Evolutionary conservation across 2,329 filamentous ascomycete species (phyloP), one percentile per base, ranked within the genome.

Genomic region (Sporothrix dimorphospora): DNA sequence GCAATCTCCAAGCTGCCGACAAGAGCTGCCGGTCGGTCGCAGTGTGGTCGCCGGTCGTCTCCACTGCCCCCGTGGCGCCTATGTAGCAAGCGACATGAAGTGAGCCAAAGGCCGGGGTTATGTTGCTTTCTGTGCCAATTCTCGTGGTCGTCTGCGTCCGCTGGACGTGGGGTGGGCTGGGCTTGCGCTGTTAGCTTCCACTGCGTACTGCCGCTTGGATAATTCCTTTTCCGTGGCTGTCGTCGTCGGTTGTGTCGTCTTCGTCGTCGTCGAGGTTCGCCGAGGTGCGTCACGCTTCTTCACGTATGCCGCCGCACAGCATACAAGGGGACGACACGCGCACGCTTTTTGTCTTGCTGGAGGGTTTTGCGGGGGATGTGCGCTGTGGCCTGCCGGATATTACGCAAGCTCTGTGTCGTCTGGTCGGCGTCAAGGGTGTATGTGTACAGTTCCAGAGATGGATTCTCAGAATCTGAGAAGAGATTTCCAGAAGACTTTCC

Each of bases 1-100:
- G 42, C 63, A 34, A 21, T 66, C 63, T 34, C 27, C 42, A 47
- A 30, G 63, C 63, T 45, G 59, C 59, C 59, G 38, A 65, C 38
- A 65, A 40, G 59, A 65, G 63, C 63, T 66, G 63, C 63, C 40
- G 63, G 63, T 24, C 57, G 34, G 57, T 65, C 59, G 59, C 59
- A 45, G 38, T 65, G 6, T 45, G 59, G n/a, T 49, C 63, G 24
- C 40, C 24, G 24, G 24, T 34, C 9, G 63, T 67, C 27, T 24
- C 45, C 65, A 51, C 45, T 38, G 3, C 27, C 63, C 65, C 65
- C 65, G 65, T 38, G 27, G 45, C 27, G 45, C 65, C 65, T 51
- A 67, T 67, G 45, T 45, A 67, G 65, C 65, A 67, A 51, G 45
- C 42, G 47, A 24, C 65, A 67, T 67, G 30, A 51, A 51, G 8